A percentile compares a stretch with the other conserved stretches of the same genome.
phyloP scores from a whole-genome alignment of 2,329 filamentous ascomycete genomes.

The Trichoderma koningiopsis region DNA sequence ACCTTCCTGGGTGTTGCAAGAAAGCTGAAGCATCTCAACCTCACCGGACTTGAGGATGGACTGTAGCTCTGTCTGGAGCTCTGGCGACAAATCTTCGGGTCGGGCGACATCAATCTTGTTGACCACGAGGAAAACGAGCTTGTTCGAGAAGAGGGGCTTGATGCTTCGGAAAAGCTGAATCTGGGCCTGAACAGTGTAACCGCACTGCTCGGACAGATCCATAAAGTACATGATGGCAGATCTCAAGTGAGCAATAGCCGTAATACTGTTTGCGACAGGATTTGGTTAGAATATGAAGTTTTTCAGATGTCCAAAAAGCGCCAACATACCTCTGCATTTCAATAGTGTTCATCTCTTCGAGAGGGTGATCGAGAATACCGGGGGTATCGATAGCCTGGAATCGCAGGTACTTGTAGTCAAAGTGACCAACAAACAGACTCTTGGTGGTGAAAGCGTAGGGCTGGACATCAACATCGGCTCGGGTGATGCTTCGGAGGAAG shows the following conservation, averaged over 20 bases:
- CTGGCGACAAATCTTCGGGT: slow-evolving; percentile 82
- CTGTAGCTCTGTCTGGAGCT: slow-evolving; percentile 76
- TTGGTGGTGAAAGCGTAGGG: slow-evolving; percentile 99
- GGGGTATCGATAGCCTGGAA: slow-evolving; percentile 89
- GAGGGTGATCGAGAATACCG: slow-evolving; percentile 95
- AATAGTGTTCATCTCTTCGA: slow-evolving; percentile 99
- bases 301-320: too few relatives aligned
- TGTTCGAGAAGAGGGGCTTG: slow-evolving; percentile 95
- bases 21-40: slow-evolving; percentile 89
- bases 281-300: slow-evolving; percentile 15
- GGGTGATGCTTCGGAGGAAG: slow-evolving; percentile 87
- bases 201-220: slow-evolving; percentile 95
- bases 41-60: slow-evolving; percentile 81
- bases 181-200: slow-evolving; percentile 89
- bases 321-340: slow-evolving; percentile 78
- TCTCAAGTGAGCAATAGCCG: slow-evolving; percentile 92
- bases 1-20: slow-evolving; percentile 92
- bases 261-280: slow-evolving; percentile 62
- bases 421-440: slow-evolving; percentile 94
- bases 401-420: slow-evolving; percentile 77
- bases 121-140: slow-evolving; percentile 92
- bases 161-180: slow-evolving; percentile 95
- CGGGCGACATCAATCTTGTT: slow-evolving; percentile 97
- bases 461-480: slow-evolving; percentile 95
- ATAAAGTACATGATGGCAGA: slow-evolving; percentile 98